Conservation (phyloP, 129 eudicot species). For the Helichrysum umbraculigerum region DNA sequence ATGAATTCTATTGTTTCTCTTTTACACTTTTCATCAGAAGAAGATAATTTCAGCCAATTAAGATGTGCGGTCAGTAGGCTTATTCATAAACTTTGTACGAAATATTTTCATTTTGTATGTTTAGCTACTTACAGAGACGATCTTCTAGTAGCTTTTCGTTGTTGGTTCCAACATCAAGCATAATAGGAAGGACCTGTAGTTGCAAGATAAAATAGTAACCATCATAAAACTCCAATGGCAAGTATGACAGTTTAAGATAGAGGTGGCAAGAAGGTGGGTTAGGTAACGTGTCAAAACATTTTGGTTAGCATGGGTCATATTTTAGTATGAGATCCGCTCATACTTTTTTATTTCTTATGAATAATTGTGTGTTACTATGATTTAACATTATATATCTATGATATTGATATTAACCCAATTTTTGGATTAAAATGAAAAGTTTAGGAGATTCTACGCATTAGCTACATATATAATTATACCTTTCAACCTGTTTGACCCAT, state of each 20-base stretch:
- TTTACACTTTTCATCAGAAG: neutral
- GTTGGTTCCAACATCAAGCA: constrained; percentile 99
- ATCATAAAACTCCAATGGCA: constrained; percentile 5
- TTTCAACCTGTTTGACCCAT: too few relatives aligned
- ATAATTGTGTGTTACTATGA: too few relatives aligned
- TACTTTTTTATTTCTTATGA: too few relatives aligned
- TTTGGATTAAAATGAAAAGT: too few relatives aligned
- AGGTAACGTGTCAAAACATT: neutral
- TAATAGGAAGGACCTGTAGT: constrained; percentile 86
- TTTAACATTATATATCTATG: too few relatives aligned
- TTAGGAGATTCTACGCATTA: too few relatives aligned
- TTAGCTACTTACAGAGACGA: constrained; percentile 72
- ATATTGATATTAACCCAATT: too few relatives aligned
- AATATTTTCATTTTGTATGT: constrained; percentile 3
- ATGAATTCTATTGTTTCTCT: neutral
- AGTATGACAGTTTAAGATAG: neutral
- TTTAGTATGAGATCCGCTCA: neutral
- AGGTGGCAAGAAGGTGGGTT: neutral
- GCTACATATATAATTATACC: too few relatives aligned
- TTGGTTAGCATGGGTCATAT: neutral
- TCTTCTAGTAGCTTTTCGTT: constrained; percentile 92
- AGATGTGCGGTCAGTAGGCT: neutral
- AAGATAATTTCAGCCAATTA: constrained; percentile 2
- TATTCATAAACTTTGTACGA: neutral
- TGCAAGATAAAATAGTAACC: constrained; percentile 14